Evolutionary conservation across 2,329 filamentous ascomycete genomes (phyloP), one percentile per base, ranked within the genome.

Genomic region (Paraconiothyrium brasiliense): DNA sequence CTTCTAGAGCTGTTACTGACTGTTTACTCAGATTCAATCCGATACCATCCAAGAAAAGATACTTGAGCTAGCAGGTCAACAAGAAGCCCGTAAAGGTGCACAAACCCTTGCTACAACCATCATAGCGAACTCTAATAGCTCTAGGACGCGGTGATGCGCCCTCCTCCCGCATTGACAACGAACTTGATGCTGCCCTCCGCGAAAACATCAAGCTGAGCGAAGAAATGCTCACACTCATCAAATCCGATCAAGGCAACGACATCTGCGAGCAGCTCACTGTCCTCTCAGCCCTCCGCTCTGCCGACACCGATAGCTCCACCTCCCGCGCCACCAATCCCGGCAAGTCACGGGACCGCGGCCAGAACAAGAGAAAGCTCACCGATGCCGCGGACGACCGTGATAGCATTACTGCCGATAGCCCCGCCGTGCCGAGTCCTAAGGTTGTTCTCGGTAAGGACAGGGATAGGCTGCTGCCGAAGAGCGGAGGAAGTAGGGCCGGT

Each of bases 181-280:
- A 80, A 34, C 77, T 84, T 3, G 82, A 84, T 64, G 73, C 79
- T 39, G 74, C 79, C 16, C 79, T 83, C 47, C 80, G 83, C 39
- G 82, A 83, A 44, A 83, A 84, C 60, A 79, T 84, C 66, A 82
- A 81, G 57, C 71, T 84, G 20, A 77, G 73, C 67, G 82, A 84
- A 61, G 79, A 83, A 62, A 79, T 83, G 41, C 68, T 78, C 47
- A 76, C 79, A 52, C 76, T 81, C 35, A 74, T 83, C 48, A 78
- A 81, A 59, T 79, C 81, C 49, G 78, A 79, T 27, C 71, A 69
- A 32, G 72, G 66, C 47, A 82, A 80, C 70, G 80, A 80, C 57
- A 75, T 80, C 55, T 71, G 71, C 55, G 79, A 80, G 57, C 78
- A 78, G 58, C 76, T 84, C 58, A 78, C 79, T 20, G 78, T 84